These are phyloP conservation scores for Penicillium desertorum DNA, from an alignment of 495 filamentous ascomycete species.

Conservation along the genomic window DNA sequence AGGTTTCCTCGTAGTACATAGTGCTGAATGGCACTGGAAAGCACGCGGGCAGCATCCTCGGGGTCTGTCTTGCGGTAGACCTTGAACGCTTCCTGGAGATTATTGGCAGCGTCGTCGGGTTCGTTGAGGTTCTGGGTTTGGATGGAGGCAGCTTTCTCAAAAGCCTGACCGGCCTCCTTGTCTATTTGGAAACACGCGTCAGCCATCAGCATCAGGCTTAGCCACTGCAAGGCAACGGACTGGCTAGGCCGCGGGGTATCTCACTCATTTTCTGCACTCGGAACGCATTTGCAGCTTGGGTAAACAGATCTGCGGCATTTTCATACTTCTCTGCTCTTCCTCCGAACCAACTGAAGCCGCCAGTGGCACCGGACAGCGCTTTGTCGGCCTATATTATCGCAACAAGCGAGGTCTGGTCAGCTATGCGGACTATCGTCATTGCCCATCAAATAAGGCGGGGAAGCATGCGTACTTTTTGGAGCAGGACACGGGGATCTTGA, in stretches of 20 bases:
- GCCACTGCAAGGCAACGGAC: neutral
- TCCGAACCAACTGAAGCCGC: constrained; percentile 76
- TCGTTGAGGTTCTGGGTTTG: constrained; percentile 77
- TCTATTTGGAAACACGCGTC: constrained; percentile 40
- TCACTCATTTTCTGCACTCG: constrained; percentile 68
- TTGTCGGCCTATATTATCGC: constrained; percentile 67
- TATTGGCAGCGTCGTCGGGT: constrained; percentile 84
- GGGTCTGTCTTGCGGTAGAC: constrained; percentile 79
- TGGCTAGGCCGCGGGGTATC: constrained; percentile 20
- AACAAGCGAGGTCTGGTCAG: constrained; percentile 28
- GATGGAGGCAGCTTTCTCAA: constrained; percentile 75
- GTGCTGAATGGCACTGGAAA: constrained; percentile 71
- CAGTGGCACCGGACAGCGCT: constrained; percentile 62
- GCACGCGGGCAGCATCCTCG: constrained; percentile 71
- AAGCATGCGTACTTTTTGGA: constrained; percentile 53
- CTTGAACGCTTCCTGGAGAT: constrained; percentile 76
- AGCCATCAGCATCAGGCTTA: neutral
- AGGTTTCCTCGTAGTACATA: constrained; percentile 84
- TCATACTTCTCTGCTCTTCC: constrained; percentile 80
- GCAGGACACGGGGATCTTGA: constrained; percentile 57
- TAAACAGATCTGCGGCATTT: constrained; percentile 76
- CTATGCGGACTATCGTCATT: constrained; percentile 31
- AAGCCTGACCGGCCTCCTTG: constrained; percentile 76
- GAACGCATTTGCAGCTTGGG: constrained; percentile 80
- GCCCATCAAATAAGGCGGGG: constrained; percentile 18